Evolutionary conservation across 1,284 basidiomycete genomes (phyloP).

Genomic region (Puccinia horiana): DNA sequence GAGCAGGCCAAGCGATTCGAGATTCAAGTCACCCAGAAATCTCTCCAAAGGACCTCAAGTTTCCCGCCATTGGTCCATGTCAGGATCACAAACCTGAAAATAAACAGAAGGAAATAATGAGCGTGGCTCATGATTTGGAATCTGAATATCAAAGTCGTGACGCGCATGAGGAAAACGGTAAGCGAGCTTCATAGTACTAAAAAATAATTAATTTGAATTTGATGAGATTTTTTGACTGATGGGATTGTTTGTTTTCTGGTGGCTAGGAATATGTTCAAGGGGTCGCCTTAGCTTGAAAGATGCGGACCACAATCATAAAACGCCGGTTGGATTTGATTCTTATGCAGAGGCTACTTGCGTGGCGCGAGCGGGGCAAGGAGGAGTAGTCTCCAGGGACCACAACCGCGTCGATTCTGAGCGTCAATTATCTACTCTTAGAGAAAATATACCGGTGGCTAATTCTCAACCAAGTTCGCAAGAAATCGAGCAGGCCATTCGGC

Average conservation of each 20-base stretch:
- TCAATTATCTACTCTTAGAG: background rate
- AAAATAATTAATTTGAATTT: background rate
- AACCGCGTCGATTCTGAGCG: background rate
- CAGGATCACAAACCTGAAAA: background rate
- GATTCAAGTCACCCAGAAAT: background rate
- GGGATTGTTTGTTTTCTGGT: background rate
- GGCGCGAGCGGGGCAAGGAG: background rate
- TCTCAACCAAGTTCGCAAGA: background rate
- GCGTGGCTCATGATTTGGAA: no score
- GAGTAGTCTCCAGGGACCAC: background rate
- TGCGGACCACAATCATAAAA: background rate
- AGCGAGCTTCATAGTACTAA: background rate
- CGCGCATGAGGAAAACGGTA: background rate
- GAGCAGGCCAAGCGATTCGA: background rate
- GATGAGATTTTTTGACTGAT: background rate
- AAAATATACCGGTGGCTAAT: background rate
- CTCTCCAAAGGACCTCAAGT: background rate
- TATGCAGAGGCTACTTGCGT: background rate
- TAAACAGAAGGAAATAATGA: background rate
- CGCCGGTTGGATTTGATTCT: background rate
- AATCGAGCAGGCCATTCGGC: background rate
- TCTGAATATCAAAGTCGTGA: background rate
- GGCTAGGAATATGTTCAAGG: background rate
- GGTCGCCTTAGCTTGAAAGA: background rate
- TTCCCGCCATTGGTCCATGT: background rate